Evolutionary conservation across 2,329 filamentous ascomycete genomes (phyloP).

Genomic region (Amauroascus niger): DNA sequence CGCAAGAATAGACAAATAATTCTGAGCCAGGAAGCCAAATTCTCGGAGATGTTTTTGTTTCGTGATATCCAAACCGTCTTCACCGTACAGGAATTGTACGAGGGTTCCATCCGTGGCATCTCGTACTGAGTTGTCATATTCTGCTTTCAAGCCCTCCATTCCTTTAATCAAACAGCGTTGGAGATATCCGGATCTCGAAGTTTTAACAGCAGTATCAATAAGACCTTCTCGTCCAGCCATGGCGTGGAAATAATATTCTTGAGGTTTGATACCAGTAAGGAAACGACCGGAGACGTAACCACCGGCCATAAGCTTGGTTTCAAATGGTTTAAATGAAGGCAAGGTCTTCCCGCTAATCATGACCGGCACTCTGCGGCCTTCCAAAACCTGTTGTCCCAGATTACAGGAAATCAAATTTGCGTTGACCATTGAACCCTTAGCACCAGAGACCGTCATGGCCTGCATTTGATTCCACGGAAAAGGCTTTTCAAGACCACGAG

Average conservation of each 20-base stretch:
- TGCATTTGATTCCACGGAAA: conserved; percentile 99
- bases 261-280: conserved; percentile 91
- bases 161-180: conserved; percentile 97
- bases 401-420: conserved; percentile 97
- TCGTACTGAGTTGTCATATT: conserved; percentile 88
- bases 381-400: conserved; percentile 88
- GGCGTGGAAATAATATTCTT: conserved; percentile 98
- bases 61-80: conserved; percentile 87
- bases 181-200: conserved; percentile 88
- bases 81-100: conserved; percentile 91
- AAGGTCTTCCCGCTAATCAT: conserved; percentile 98
- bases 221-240: conserved; percentile 98
- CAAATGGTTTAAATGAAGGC: conserved; percentile 86
- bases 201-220: conserved; percentile 98
- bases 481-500: conserved; percentile 71
- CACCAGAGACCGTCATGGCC: conserved; percentile 92
- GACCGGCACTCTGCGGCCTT: conserved; percentile 84
- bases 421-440: conserved; percentile 87
- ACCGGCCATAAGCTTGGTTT: conserved; percentile 78
- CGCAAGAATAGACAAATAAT: conserved; percentile 69
- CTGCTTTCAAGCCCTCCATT: conserved; percentile 86
- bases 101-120: conserved; percentile 80
- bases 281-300: conserved; percentile 94
- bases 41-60: conserved; percentile 87
- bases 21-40: conserved; percentile 82